Base-by-base conservation (phyloP, 345 rosid species). In the Arabis hirsuta region DNA sequence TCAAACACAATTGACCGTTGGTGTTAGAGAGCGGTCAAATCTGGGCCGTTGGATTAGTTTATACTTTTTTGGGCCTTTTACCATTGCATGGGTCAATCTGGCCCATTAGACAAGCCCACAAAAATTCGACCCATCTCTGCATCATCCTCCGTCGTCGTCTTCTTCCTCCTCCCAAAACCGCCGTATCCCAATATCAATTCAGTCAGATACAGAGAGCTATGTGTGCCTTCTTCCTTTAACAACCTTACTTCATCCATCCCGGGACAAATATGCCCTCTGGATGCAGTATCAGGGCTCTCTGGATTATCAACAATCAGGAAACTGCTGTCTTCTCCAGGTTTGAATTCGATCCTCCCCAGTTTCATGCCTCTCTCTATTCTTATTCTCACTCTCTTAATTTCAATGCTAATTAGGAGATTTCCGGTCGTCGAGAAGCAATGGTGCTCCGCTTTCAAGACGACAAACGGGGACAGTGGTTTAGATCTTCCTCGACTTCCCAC, bases 271-370 rank as follows among this genome's bases (percentile, higher is more conserved):
- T 87, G 97, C 79, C 87, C 6, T 73, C 82, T 32, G 80, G 88
- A 73, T 90, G 99, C 86, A 73, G 96, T 69, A 82, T 94, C 59
- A 77, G 99, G 73, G 96, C 96, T 74, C 79, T 94, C 47, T 94
- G 98, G 98, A 86, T 83, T 83, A 83, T 94, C 84, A 84, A 83
- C 82, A 87, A 72, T 64, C 83, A 86, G 59, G 93, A 88, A 68
- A 51, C 85, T 73, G 86, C 87, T 76, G 88, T 94, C 52, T 94
- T 87, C 81, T 94, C 98, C 73, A 86, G 97, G 98, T 91, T 60
- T 13, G 11, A 10, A 3, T 12, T 6, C 0, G 10, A 55, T 29
- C 50, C 27, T 5, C 11, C 61, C 16, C 64, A 26, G 7, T 75
- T 58, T 69, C 63, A 43, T 53, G 19, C 52, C 13, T 55, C 34